phyloP scores from a whole-genome alignment of 2,329 filamentous ascomycete species.

The Ophidiomyces ophidiicola region DNA sequence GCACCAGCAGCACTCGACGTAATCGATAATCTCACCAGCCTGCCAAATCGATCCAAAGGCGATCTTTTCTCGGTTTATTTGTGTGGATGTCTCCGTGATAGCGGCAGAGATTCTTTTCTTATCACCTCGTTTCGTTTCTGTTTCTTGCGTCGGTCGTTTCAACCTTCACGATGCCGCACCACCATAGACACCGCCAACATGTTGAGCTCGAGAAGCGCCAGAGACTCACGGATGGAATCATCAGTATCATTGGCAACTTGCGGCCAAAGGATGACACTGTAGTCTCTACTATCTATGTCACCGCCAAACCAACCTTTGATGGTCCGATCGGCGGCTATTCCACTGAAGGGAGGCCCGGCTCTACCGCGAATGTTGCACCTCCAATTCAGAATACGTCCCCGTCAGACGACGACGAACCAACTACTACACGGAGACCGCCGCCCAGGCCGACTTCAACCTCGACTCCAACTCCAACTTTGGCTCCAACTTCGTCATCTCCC shows the following conservation, averaged over 20 bases:
- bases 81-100: no score
- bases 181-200: slow-evolving; percentile 12
- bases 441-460: slow-evolving; percentile 5
- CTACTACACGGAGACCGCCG: slow-evolving; percentile 15
- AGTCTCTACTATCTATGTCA: slow-evolving; percentile 38
- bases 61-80: no score
- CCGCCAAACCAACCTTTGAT: slow-evolving; percentile 41
- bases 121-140: no score
- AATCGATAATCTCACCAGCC: no score
- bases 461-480: slow-evolving; percentile 5
- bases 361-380: slow-evolving; percentile 17
- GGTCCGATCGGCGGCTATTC: slow-evolving; percentile 40
- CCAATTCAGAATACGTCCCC: slow-evolving; percentile 20
- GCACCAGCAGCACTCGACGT: no score
- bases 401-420: slow-evolving; percentile 11
- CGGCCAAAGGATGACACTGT: slow-evolving; percentile 6
- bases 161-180: slow-evolving; percentile 10
- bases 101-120: no score
- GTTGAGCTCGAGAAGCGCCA: background rate
- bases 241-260: slow-evolving; percentile 7
- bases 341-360: slow-evolving; percentile 24
- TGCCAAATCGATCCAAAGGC: no score
- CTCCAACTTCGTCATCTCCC: background rate
- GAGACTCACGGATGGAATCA: slow-evolving; percentile 2
- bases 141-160: no score